Evolutionary conservation across 2,329 filamentous ascomycete genomes (phyloP), one percentile per base, ranked within the genome.

Genomic region (Macrophomina tecta): DNA sequence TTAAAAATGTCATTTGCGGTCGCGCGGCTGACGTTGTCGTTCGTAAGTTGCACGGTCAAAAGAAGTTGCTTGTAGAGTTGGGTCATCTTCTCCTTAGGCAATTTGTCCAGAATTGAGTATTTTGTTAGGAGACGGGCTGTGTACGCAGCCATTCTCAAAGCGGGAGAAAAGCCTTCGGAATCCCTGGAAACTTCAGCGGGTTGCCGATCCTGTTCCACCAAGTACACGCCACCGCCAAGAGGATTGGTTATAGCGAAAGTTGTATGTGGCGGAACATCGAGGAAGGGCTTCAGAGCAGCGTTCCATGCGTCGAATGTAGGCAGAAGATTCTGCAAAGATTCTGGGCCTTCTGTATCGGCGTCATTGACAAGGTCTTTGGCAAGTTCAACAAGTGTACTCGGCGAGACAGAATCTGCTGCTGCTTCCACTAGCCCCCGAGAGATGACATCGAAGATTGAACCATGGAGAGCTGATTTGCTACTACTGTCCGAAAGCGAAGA

Each of bases 101-200:
- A 61, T 40, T 72, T 69, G 14, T 75, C 70, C 12, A 79, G 69
- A 3, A 80, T 62, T 23, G 80, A 75, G 2, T 77, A 77, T 1
- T 76, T 76, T 18, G 80, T 78, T 38, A 93, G 74, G 0, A 95
- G 75, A 58, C 84, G 84, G 5, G 84, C 82, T 0, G 88, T 85
- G 75, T 93, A 97, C 58, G 90, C 83, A 0, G 90, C 88, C 81
- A 96, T 91, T 65, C 94, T 86, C 14, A 92, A 86, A 0, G 92
- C 88, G 64, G 91, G 82, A 1, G 92, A 92, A 38, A 89, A 87
- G 0, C 91, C 91, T 69, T 87, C 86, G 4, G 85, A 81, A 74
- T 97, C 93, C 51, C 90, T 83, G 38, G 80, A 74, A 16, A 85
- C 76, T 69, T 30, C 78, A 28, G 60, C 34, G 1, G 51, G 51